Evolutionary conservation across 306 rosid species (phyloP), one percentile per base, ranked within the genome.

Genomic region (Acacia confusa): DNA sequence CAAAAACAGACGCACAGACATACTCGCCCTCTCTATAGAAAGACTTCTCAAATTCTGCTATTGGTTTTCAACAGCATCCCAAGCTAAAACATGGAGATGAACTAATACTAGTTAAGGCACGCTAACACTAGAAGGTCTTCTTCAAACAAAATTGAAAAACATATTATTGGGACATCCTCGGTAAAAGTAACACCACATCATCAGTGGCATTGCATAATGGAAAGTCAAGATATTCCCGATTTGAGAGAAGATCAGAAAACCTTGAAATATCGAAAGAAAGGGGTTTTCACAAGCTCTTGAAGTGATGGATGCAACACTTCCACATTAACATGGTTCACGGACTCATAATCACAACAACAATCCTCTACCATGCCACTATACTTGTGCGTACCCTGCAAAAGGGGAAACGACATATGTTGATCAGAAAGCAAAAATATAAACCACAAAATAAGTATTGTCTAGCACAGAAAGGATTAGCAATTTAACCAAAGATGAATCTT

Each of bases 341-440:
- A 88, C 76, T 89, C 93, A 79, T 92, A 92, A 77, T 88, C 91
- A 85, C 93, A 89, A 81, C 93, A 89, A 66, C 93, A 92, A 68
- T 92, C 96, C 85, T 92, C 93, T 47, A 89, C 88, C 44, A 92
- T 85, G 57, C 92, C 97, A 70, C 84, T 92, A 78, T 86, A 89
- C 87, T 83, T 85, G 0, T 81, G 78, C 64, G 87, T 58, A 50
- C 82, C 87, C 91, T 88, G 88, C 82, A 82, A 24, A 75, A 40
- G 75, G 75, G 17, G 2, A 47, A 72, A 72, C 4, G 64, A 45
- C 44, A 50, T 53, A 25, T 71, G 30, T 61, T 6, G 6, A 70
- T 40, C 41, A 44, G 2, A 74, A 25, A 50, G 64, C 9, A 70
- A 52, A 10, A 70, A 53, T 41, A 3, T 30, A 60, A 34, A 32